These are phyloP conservation scores for Rhizopus arrhizus DNA, from an alignment of 371 early-diverging fungal genomes.

Conservation along the genomic window DNA sequence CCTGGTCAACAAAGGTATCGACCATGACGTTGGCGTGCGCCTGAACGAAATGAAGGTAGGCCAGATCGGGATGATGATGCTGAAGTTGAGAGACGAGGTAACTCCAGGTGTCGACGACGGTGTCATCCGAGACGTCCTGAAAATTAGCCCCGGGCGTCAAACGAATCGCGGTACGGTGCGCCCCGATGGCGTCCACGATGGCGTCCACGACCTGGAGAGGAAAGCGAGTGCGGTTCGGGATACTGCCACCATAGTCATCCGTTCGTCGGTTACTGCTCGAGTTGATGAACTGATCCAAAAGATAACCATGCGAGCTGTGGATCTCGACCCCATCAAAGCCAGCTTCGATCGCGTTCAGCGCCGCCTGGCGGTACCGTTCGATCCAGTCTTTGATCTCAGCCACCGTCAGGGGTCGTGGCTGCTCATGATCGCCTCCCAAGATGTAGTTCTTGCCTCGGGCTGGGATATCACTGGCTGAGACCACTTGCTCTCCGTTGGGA, in stretches of 20 bases:
- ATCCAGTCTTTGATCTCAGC: conserved; percentile 63
- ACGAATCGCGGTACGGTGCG: conserved; percentile 29
- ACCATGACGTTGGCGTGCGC: conserved; percentile 17
- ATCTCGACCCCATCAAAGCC: conserved; percentile 75
- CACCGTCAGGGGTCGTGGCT: conserved; percentile 53
- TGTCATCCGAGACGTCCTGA: conserved; percentile 35
- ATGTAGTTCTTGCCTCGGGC: conserved; percentile 5
- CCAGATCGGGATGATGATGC: conserved; percentile 21
- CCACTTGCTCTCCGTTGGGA: conserved; percentile 13
- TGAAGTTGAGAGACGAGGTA: conserved; percentile 31
- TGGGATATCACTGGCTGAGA: conserved; percentile 15
- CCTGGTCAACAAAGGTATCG: conserved; percentile 2
- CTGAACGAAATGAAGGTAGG: conserved; percentile 42
- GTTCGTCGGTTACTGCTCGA: conserved; percentile 56
- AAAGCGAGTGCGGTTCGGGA: conserved; percentile 74
- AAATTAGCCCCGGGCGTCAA: conserved; percentile 23
- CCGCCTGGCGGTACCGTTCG: conserved; percentile 60
- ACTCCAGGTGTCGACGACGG: conserved; percentile 32
- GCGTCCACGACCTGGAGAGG: conserved; percentile 56
- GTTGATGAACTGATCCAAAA: conserved; percentile 61
- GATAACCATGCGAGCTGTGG: conserved; percentile 71
- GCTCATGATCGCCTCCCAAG: conserved; percentile 6
- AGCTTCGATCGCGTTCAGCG: conserved; percentile 42
- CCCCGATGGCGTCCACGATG: conserved; percentile 45
- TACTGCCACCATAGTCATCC: conserved; percentile 69